A percentile compares a stretch with the other conserved stretches of the same genome.
Conservation (phyloP, 345 rosid species). For the Citrus mangshanensis region DNA sequence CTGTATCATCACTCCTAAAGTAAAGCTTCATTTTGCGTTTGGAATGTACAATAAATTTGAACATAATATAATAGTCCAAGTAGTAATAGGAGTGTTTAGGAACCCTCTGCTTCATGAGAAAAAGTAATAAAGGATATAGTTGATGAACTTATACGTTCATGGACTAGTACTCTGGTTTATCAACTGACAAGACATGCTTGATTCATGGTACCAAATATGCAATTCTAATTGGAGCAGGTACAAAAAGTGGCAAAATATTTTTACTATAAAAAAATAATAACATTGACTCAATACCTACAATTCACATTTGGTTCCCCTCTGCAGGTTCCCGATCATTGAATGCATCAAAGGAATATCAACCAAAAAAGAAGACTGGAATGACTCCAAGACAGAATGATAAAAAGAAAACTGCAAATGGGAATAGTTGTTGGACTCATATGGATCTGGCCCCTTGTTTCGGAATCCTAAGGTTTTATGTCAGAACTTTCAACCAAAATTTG, state of each 20-base stretch:
- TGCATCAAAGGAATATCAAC: not conserved
- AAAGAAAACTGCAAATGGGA: not conserved
- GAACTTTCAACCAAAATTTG: not conserved
- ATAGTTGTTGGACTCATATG: not conserved
- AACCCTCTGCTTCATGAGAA: not conserved
- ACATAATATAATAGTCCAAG: not conserved
- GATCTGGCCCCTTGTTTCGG: not conserved
- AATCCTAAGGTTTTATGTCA: not conserved
- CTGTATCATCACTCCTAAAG: not conserved
- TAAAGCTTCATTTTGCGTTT: not conserved
- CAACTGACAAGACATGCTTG: not conserved
- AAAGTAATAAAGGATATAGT: not conserved
- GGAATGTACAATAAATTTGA: not conserved
- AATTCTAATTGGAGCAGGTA: not conserved
- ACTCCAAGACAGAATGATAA: not conserved
- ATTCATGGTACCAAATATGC: too few species aligned
- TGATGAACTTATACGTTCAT: not conserved
- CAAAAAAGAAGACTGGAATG: not conserved
- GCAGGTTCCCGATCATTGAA: not conserved
- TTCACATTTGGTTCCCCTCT: not conserved
- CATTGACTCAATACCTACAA: not conserved
- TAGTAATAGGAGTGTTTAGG: not conserved
- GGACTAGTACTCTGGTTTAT: not conserved
- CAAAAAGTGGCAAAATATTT: not conserved
- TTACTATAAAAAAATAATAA: too few species aligned